A percentile compares a stretch with the other conserved stretches of the same genome.
Evolutionary conservation across 345 rosid species (phyloP).

Genomic region (Dipteronia dyeriana): DNA sequence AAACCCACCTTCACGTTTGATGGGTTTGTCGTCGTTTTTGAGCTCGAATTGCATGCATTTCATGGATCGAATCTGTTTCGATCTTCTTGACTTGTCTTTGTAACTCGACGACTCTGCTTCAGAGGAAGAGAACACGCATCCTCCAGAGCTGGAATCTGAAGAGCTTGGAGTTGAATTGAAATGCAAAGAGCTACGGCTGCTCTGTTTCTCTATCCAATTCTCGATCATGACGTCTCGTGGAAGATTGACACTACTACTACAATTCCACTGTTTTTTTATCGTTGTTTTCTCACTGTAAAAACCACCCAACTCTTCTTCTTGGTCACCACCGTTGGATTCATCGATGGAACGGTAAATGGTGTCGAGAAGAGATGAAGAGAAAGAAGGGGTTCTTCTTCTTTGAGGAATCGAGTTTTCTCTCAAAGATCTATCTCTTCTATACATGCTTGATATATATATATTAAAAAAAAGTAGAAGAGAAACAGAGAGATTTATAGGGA

Average conservation of each 20-base stretch:
- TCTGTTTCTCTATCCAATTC: constrained; percentile 55
- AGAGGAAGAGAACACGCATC: constrained; percentile 45
- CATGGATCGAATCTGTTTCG: constrained; percentile 16
- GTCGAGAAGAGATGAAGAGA: constrained; percentile 83
- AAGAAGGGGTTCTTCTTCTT: constrained; percentile 75
- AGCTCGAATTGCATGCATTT: constrained; percentile 19
- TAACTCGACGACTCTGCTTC: constrained; percentile 47
- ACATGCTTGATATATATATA: constrained; percentile 25
- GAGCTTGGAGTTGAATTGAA: constrained; percentile 46
- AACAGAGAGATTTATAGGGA: constrained; percentile 18
- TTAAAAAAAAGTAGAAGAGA: constrained; percentile 1
- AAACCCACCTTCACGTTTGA: constrained; percentile 39
- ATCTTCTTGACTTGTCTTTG: constrained; percentile 32
- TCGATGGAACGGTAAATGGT: constrained; percentile 73
- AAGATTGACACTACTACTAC: constrained; percentile 17
- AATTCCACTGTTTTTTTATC: constrained; percentile 41
- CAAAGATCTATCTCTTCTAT: constrained; percentile 37
- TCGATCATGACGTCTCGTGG: constrained; percentile 54
- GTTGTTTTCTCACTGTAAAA: constrained; percentile 22
- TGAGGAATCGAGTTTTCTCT: constrained; percentile 39
- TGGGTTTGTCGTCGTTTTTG: constrained; percentile 13
- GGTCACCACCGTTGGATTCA: constrained; percentile 30
- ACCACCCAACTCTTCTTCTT: constrained; percentile 17
- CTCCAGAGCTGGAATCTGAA: constrained; percentile 53
- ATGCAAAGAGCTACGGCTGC: constrained; percentile 11